Percentiles rank a stretch among this genome's conserved stretches.
phyloP scores from a whole-genome alignment of 306 rosid species.

The Quercus engelmannii region DNA sequence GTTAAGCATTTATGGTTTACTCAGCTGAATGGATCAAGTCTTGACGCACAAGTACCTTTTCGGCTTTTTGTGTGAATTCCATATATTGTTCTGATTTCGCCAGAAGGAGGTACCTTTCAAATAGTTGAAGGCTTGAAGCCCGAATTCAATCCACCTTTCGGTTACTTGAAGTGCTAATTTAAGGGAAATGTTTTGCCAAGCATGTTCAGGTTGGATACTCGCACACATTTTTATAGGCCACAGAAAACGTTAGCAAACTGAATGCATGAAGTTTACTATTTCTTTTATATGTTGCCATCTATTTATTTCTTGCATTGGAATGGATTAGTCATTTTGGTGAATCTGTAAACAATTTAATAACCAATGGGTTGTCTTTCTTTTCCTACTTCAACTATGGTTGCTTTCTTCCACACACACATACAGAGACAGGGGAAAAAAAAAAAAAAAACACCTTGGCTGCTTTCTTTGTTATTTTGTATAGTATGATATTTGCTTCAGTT shows the following conservation, averaged over 20 bases:
- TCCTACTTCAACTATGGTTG: not conserved
- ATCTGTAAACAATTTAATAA: not conserved
- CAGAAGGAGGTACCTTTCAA: not conserved
- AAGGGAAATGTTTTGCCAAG: not conserved
- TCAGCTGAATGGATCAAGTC: too few species aligned
- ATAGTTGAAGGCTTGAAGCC: too few species aligned
- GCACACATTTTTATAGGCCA: not conserved
- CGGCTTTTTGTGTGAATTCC: not conserved
- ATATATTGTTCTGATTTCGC: not conserved
- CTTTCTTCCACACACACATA: too few species aligned
- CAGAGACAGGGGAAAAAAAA: too few species aligned
- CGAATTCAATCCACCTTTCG: too few species aligned
- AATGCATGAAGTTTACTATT: not conserved
- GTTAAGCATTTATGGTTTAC: too few species aligned
- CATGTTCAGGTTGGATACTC: not conserved
- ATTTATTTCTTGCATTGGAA: not conserved
- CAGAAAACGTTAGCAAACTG: not conserved
- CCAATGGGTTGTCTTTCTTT: not conserved
- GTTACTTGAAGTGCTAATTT: not conserved
- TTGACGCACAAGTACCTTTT: accelerated
- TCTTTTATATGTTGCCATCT: not conserved
- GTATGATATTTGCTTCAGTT: not conserved
- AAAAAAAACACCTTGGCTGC: not conserved
- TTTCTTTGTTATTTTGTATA: not conserved
- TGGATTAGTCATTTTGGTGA: not conserved